phyloP scores from a whole-genome alignment of 495 filamentous ascomycete species.

The Trichocladium uniseriatum region DNA sequence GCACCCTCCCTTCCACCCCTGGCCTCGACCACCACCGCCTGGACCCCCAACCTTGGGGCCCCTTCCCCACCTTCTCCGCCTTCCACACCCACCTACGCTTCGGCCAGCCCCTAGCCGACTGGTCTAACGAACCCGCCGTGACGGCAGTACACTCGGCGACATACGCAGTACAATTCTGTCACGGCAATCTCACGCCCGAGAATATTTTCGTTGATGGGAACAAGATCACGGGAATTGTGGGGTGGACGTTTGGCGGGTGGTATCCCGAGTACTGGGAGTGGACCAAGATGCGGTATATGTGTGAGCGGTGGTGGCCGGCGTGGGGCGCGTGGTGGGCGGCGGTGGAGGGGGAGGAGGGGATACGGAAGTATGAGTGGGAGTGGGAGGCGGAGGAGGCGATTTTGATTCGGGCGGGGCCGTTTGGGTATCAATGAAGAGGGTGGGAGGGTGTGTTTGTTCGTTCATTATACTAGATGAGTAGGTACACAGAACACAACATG shows the following conservation, averaged over 20 bases:
- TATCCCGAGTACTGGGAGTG: constrained; percentile 8
- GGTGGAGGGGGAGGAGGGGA: not conserved
- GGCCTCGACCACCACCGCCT: not conserved
- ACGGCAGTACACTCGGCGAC: not conserved
- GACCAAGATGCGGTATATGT: not conserved
- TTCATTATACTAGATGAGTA: no score
- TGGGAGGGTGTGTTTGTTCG: no score
- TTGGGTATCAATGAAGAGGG: not conserved
- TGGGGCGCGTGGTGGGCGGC: not conserved
- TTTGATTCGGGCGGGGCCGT: not conserved
- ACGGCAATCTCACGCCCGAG: not conserved
- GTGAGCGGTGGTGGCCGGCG: not conserved
- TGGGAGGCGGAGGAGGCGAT: not conserved
- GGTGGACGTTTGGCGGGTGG: constrained; percentile 9
- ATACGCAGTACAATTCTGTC: not conserved
- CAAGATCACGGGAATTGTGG: constrained; percentile 1
- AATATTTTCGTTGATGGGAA: not conserved
- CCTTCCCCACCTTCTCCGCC: not conserved
- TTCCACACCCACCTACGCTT: constrained; percentile 5
- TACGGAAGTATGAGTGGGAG: not conserved
- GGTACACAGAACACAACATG: no score
- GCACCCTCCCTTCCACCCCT: not conserved
- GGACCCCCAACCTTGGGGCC: not conserved
- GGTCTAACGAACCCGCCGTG: not conserved
- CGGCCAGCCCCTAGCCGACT: not conserved